Percentiles rank a stretch among this genome's conserved stretches.
phyloP scores from a whole-genome alignment of 352 stramenopile genomes.

The Halophytophthora polymorphica region DNA sequence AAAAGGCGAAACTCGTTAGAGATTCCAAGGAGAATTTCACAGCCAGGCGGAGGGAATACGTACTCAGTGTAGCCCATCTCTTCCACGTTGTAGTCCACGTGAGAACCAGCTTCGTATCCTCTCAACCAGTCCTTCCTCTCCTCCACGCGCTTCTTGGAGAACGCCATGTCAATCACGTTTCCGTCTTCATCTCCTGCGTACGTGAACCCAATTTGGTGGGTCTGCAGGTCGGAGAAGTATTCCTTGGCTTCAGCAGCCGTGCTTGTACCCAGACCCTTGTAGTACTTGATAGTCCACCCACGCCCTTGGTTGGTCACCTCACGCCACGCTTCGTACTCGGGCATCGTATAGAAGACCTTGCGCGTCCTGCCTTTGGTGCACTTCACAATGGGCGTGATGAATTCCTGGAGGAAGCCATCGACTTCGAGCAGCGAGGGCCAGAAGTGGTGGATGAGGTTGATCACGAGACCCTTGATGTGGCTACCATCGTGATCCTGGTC shows the following conservation, averaged over 20 bases:
- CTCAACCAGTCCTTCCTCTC: slow-evolving; percentile 96
- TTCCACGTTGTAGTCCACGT: slow-evolving; percentile 91
- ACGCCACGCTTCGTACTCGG: slow-evolving; percentile 95
- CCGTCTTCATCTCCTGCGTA: slow-evolving; percentile 89
- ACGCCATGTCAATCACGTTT: slow-evolving; percentile 96
- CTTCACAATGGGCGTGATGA: slow-evolving; percentile 98
- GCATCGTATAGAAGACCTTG: slow-evolving; percentile 96
- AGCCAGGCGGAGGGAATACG: slow-evolving; percentile 5
- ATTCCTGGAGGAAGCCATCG: slow-evolving; percentile 91
- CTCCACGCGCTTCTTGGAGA: slow-evolving; percentile 95
- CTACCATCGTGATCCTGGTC: slow-evolving; percentile 99
- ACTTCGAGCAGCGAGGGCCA: slow-evolving; percentile 95
- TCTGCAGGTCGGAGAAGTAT: slow-evolving; percentile 95
- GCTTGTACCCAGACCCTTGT: slow-evolving; percentile 99
- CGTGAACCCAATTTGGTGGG: slow-evolving; percentile 92
- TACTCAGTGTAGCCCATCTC: slow-evolving; percentile 93
- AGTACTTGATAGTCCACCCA: slow-evolving; percentile 98
- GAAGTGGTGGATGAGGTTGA: slow-evolving; percentile 99
- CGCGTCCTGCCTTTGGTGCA: slow-evolving; percentile 86
- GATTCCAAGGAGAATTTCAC: not conserved
- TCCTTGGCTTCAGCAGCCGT: slow-evolving; percentile 95
- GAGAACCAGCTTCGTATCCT: slow-evolving; percentile 80
- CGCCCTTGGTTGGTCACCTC: slow-evolving; percentile 85
- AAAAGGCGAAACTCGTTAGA: slow-evolving; percentile 4
- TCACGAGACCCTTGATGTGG: slow-evolving; percentile 98